These are phyloP conservation scores for Laburnicola sp. DNA, from an alignment of 2,329 filamentous ascomycete genomes.

Conservation along the genomic window DNA sequence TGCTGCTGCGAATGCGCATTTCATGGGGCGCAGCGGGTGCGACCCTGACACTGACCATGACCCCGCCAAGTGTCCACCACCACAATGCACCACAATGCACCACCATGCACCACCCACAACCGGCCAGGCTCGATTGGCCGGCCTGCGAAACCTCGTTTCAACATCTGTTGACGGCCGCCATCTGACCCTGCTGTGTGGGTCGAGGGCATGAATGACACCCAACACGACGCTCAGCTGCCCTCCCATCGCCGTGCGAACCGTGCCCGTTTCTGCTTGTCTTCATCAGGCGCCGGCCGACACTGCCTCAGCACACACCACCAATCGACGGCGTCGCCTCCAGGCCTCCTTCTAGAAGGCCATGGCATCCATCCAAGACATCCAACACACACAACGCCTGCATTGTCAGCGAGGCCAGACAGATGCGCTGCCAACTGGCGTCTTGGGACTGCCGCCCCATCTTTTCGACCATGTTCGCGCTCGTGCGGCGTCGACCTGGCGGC, in stretches of 20 bases:
- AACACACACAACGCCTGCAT: conserved; percentile 16
- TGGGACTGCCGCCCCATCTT: conserved; percentile 25
- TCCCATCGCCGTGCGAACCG: conserved; percentile 22
- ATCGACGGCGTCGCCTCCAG: conserved; percentile 13
- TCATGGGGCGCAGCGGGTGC: conserved; percentile 6
- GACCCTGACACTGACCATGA: too few species aligned
- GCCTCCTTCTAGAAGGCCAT: conserved; percentile 28
- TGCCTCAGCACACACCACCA: conserved; percentile 27
- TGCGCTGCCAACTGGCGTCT: conserved; percentile 21
- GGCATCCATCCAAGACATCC: conserved; percentile 17
- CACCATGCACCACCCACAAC: too few species aligned
- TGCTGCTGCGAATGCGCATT: too few species aligned
- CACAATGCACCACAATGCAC: too few species aligned
- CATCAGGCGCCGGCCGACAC: conserved; percentile 35
- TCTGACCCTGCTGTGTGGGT: conserved; percentile 19
- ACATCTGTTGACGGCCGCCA: conserved; percentile 26
- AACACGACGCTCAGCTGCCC: conserved; percentile 10
- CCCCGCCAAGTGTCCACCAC: too few species aligned
- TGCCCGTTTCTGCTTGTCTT: conserved; percentile 17
- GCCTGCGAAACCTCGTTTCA: conserved; percentile 28
- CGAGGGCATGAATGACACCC: conserved; percentile 23
- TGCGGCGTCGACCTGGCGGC: conserved; percentile 15
- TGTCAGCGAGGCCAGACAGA: conserved; percentile 19
- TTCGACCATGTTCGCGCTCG: conserved; percentile 18
- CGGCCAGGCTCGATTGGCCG: conserved; percentile 9